phyloP scores from a whole-genome alignment of 176 grass and related monocot species.

The Oryza coarctata region DNA sequence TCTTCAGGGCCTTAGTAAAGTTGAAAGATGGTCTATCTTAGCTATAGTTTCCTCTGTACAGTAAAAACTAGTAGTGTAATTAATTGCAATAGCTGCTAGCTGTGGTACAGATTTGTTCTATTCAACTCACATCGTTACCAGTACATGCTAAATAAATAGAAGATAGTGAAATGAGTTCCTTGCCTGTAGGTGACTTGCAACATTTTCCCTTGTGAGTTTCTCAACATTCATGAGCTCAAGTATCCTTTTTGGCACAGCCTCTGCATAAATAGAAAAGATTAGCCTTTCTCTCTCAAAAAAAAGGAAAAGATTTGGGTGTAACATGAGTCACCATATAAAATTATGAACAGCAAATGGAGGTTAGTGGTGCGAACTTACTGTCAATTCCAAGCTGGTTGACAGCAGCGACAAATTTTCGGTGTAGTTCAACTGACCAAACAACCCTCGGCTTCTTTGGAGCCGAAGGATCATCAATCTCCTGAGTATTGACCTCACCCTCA shows the following conservation, averaged over 20 bases:
- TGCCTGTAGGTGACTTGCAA: conserved; percentile 97
- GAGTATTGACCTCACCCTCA: conserved; percentile 54
- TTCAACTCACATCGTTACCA: neutral
- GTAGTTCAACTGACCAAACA: conserved; percentile 92
- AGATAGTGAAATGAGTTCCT: conserved; percentile 1
- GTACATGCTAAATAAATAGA: neutral
- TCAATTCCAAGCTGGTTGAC: conserved; percentile 95
- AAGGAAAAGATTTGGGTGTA: neutral
- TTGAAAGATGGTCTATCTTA: neutral
- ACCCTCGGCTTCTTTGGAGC: conserved; percentile 87
- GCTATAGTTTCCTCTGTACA: neutral
- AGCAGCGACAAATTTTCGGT: conserved; percentile 87
- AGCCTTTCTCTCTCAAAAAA: neutral
- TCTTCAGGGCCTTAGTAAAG: neutral
- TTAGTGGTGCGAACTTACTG: conserved; percentile 47
- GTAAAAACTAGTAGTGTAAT: neutral
- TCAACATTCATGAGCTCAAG: conserved; percentile 98
- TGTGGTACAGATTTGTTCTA: conserved; percentile 7
- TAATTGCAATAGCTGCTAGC: conserved; percentile 3
- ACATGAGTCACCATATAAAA: neutral
- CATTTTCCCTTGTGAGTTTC: conserved; percentile 95
- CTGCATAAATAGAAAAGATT: conserved; percentile 43
- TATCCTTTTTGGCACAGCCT: conserved; percentile 96
- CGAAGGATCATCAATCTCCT: conserved; percentile 73
- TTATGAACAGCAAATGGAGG: neutral